These are phyloP conservation scores for Aspergillus nidulans DNA, from an alignment of 495 filamentous ascomycete species.

Conservation along the genomic window DNA sequence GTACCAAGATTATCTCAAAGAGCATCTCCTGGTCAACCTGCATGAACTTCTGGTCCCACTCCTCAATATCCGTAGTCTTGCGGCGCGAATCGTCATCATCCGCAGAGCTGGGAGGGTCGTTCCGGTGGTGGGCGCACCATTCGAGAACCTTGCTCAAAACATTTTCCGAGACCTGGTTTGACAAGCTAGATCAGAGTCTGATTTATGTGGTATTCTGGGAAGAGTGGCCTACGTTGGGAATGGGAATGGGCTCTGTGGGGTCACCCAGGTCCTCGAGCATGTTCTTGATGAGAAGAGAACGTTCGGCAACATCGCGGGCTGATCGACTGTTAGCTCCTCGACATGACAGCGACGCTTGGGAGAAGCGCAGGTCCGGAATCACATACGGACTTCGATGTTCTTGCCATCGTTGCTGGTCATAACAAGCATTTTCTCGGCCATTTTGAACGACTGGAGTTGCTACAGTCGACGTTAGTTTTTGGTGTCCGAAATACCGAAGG, in stretches of 20 bases:
- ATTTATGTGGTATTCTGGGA: background rate
- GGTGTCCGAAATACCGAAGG: background rate
- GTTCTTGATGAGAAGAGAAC: constrained; percentile 94
- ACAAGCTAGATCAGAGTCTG: background rate
- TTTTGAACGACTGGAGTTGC: constrained; percentile 11
- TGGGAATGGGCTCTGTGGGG: constrained; percentile 66
- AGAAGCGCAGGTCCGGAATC: background rate
- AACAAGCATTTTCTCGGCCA: constrained; percentile 33
- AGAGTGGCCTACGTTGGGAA: constrained; percentile 70
- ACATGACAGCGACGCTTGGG: background rate
- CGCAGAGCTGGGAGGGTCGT: constrained; percentile 72
- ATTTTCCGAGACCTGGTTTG: constrained; percentile 71
- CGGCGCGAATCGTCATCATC: constrained; percentile 93
- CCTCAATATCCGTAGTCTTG: constrained; percentile 97
- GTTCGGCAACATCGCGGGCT: constrained; percentile 85
- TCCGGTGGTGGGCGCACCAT: constrained; percentile 93
- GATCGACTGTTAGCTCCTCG: constrained; percentile 9
- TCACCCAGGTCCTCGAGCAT: constrained; percentile 89
- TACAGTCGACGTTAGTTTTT: background rate
- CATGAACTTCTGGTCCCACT: constrained; percentile 99
- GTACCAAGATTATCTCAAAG: constrained; percentile 95
- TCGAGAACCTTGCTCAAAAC: constrained; percentile 94
- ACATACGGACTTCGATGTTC: constrained; percentile 53
- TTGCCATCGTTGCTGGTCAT: constrained; percentile 56
- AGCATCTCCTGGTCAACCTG: constrained; percentile 99